phyloP scores from a whole-genome alignment of 2,329 filamentous ascomycete genomes.

The Trichothecium roseum region DNA sequence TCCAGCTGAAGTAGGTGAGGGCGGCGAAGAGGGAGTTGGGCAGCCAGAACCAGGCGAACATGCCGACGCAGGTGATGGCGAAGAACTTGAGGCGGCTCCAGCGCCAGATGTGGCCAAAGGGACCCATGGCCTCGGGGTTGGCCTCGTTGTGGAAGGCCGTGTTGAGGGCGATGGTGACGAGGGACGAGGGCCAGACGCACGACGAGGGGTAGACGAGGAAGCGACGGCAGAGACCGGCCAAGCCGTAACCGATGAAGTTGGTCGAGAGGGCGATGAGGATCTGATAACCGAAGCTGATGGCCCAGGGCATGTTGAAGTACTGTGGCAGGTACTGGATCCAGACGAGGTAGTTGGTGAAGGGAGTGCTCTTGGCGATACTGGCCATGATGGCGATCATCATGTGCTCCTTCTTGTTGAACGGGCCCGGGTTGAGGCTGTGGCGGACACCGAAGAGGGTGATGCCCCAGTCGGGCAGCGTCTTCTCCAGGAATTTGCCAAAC shows the following conservation, averaged over 20 bases:
- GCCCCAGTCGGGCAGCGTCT: slow-evolving; percentile 37
- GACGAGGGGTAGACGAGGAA: slow-evolving; percentile 46
- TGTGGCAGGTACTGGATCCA: slow-evolving; percentile 41
- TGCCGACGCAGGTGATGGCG: slow-evolving; percentile 34
- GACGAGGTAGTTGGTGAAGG: slow-evolving; percentile 45
- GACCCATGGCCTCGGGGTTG: slow-evolving; percentile 28
- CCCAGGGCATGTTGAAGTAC: slow-evolving; percentile 45
- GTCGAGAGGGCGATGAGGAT: slow-evolving; percentile 44
- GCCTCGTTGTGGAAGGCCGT: slow-evolving; percentile 38
- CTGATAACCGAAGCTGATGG: slow-evolving; percentile 41
- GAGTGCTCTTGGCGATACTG: slow-evolving; percentile 43
- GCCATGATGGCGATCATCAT: slow-evolving; percentile 53
- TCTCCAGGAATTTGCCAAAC: slow-evolving; percentile 39
- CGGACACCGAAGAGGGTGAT: slow-evolving; percentile 34
- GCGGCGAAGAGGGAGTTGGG: slow-evolving; percentile 43
- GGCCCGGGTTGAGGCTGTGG: slow-evolving; percentile 43
- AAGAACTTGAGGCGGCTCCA: slow-evolving; percentile 44
- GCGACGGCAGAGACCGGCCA: slow-evolving; percentile 42
- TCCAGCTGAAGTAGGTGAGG: slow-evolving; percentile 44
- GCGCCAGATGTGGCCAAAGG: slow-evolving; percentile 31
- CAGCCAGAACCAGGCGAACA: slow-evolving; percentile 51
- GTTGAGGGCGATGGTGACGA: slow-evolving; percentile 45
- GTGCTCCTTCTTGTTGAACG: slow-evolving; percentile 51
- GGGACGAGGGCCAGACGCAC: slow-evolving; percentile 46
- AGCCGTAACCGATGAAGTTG: slow-evolving; percentile 49